These are phyloP conservation scores for Cystobasidiaceae sp. DNA, from an alignment of 1,284 basidiomycete genomes.

Conservation along the genomic window DNA sequence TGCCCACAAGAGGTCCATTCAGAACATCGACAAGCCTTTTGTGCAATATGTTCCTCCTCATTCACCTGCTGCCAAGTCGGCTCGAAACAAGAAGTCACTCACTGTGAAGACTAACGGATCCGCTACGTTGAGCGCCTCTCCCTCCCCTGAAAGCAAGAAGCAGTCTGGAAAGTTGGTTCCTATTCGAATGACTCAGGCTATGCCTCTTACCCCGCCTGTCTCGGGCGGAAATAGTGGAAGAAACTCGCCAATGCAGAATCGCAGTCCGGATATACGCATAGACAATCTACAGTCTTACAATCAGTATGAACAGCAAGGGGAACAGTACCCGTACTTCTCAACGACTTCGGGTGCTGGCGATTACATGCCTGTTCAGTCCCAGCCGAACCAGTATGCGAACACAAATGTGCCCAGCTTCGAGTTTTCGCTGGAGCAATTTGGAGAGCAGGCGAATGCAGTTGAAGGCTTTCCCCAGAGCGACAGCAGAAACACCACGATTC, in stretches of 20 bases:
- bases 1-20: background rate
- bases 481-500: no score
- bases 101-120: constrained; percentile 4
- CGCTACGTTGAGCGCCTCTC: background rate
- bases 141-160: background rate
- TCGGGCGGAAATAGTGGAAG: no score
- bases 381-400: background rate
- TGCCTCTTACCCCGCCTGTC: constrained; percentile 23
- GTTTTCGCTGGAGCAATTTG: constrained; percentile 24
- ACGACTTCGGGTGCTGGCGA: background rate
- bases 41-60: constrained; percentile 28
- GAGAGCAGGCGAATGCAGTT: background rate
- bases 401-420: constrained; percentile 20
- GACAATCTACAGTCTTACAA: no score
- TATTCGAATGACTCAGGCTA: constrained; percentile 17
- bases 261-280: no score
- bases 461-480: background rate
- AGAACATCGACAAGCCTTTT: constrained; percentile 25
- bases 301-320: no score
- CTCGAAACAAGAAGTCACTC: constrained; percentile 14
- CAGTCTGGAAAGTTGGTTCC: constrained; percentile 11
- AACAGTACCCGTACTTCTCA: no score
- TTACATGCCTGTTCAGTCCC: background rate
- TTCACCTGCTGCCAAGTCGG: constrained; percentile 28
- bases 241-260: no score